Evolutionary conservation across 2,329 filamentous ascomycete species (phyloP), one percentile per base, ranked within the genome.

Genomic region (Xylariaceae sp.): DNA sequence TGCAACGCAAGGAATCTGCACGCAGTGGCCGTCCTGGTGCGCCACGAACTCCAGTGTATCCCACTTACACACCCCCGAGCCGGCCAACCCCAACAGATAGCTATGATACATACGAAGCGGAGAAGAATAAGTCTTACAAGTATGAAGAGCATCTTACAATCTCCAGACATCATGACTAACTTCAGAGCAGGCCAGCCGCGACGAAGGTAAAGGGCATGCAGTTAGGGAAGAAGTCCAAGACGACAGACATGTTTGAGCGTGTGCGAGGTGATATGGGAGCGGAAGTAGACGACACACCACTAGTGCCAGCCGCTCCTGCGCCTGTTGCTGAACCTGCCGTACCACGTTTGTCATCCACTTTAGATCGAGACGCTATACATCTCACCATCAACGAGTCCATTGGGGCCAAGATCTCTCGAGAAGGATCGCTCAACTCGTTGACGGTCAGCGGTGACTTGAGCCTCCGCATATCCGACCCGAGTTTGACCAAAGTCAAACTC

Each of bases 171-270:
- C 28, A 26, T 44, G 16, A 62, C 68, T 75, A 65, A 75, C 60
- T 49, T 14, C 28, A 29, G 12, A 29, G n/a, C 63, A 85, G 81
- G 70, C 78, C 83, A 47, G 73, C 85, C 69, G 85, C 90, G 47
- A 85, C 88, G 58, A 92, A 96, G 78, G 92, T 92, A 69, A 99
- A 99, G 81, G 95, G 95, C 66, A 99, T 99, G 96, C 94, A 98
- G 76, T 82, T 99, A 55, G 95, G 95, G 76, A 98, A 98, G 82
- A 99, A 99, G 80, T 96, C 91, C 59, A 98, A 98, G 81, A 93
- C 91, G 19, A 96, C 90, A 26, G 94, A 96, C 74, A 96, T 98
- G 83, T 98, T 96, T 73, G 94, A 98, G 76, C 90, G 93, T 69
- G 93, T 99, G 29, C 89, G 92, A 65, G 91, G 91, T 58, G 94